phyloP scores from a whole-genome alignment of 164 flowering plant genomes.

The Malania oleifera region DNA sequence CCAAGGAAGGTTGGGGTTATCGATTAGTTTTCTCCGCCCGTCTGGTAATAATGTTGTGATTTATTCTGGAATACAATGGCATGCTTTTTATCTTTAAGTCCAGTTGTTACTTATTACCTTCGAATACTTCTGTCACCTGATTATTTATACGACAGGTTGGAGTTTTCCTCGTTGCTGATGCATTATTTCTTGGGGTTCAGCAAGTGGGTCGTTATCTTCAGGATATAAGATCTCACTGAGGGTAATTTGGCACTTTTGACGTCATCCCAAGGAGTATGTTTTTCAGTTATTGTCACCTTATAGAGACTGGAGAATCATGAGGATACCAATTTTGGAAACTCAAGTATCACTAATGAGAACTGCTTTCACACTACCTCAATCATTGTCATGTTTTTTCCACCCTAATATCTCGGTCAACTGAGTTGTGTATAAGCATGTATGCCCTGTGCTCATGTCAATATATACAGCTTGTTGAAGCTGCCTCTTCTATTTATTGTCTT shows the following conservation, averaged over 20 bases:
- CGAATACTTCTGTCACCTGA: not conserved
- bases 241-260: not conserved
- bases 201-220: slow-evolving; percentile 58
- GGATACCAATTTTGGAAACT: not conserved
- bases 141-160: slow-evolving; percentile 54
- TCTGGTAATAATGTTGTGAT: slow-evolving; percentile 44
- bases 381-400: not conserved
- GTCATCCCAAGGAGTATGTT: no score
- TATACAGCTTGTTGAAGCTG: not conserved
- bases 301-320: not conserved
- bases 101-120: not conserved
- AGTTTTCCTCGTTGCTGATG: slow-evolving; percentile 70
- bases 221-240: slow-evolving; percentile 42
- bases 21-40: slow-evolving; percentile 77
- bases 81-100: not conserved
- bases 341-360: slow-evolving; percentile 2
- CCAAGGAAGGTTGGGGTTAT: slow-evolving; percentile 88
- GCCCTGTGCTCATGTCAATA: not conserved
- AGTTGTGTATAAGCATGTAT: not conserved
- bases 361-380: not conserved
- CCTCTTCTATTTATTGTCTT: not conserved
- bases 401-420: not conserved
- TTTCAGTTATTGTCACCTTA: no score
- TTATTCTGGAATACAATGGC: not conserved
- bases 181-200: slow-evolving; percentile 70